Conservation (phyloP, 768 basidiomycete genomes). For the Termitomyces sp. region DNA sequence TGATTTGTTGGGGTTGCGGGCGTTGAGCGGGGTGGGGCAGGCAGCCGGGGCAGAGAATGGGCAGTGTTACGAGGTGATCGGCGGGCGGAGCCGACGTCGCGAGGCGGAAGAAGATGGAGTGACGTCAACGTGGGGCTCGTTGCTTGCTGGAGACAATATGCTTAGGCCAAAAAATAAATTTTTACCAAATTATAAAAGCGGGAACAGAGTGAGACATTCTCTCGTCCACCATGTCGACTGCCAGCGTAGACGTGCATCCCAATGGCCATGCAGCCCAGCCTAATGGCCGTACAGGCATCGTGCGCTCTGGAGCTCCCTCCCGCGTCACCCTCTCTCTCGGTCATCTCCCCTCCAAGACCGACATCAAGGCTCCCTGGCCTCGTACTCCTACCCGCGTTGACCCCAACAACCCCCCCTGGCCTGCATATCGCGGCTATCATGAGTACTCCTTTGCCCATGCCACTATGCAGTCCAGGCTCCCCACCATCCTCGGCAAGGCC, state of each 20-base stretch:
- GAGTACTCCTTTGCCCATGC: conserved; percentile 86
- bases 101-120: not conserved
- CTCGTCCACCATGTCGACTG: conserved; percentile 10
- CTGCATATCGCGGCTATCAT: conserved; percentile 76
- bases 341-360: conserved; percentile 68
- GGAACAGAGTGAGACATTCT: not conserved
- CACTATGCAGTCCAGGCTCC: conserved; percentile 93
- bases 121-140: conserved; percentile 10
- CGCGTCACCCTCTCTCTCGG: conserved; percentile 70
- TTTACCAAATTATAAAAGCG: not conserved
- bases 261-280: not conserved
- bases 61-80: not conserved
- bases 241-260: not conserved
- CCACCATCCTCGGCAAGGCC: conserved; percentile 93
- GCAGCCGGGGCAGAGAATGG: not conserved
- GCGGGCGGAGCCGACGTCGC: not conserved
- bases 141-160: not conserved
- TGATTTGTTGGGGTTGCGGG: not conserved
- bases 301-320: conserved; percentile 37
- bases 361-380: conserved; percentile 70
- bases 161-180: not conserved
- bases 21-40: not conserved
- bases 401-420: conserved; percentile 82
- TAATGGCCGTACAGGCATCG: not conserved
- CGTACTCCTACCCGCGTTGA: conserved; percentile 74